Base-by-base conservation (phyloP, 805 yeast genomes). In the Candida awuae region DNA sequence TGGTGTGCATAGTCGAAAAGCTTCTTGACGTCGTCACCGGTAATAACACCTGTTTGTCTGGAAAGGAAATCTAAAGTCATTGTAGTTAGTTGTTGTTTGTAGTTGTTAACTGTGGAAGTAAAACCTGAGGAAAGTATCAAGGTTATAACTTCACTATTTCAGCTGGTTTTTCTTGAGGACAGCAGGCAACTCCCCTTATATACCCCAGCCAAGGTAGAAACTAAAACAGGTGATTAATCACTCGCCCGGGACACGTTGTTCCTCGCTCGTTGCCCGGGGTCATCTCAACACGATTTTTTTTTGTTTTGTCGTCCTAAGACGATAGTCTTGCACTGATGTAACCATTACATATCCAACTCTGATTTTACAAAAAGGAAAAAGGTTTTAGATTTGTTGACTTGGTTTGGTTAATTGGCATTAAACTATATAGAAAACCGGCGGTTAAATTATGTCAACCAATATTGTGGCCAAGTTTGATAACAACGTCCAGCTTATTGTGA, bases 11-110 rank as follows among this genome's bases (percentile, higher is more conserved):
- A 86, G 67, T 81, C 80, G 71, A 88, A 92, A 63, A 83, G 73
- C 54, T 69, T 67, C 56, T 75, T 76, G 52, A 92, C 98, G 63
- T 92, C 98, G 59, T 90, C 97, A 63, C 98, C 98, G 71, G 84
- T 92, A 67, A 92, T 87, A 70, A 92, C 98, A 77, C 98, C 98
- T 64, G 92, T 61, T 70, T 92, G 88, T 75, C 94, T 81, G 56
- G 72, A 69, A 59, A 88, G 74, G 66, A 86, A 86, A 59, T 80
- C 87, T 67, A 57, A 50, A 52, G 54, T 46, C 60, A 58, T 56
- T n/a, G 28, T 48, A 13, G 6, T 35, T 22, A 27, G 17, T 34
- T 20, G 10, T 25, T 17, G 27, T 32, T 19, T 12, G 15, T 32
- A 15, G 35, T 32, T 19, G 23, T 18, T 23, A 14, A 15, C 27